phyloP scores from a whole-genome alignment of 768 basidiomycete species.

The Polyporus arcularius region DNA sequence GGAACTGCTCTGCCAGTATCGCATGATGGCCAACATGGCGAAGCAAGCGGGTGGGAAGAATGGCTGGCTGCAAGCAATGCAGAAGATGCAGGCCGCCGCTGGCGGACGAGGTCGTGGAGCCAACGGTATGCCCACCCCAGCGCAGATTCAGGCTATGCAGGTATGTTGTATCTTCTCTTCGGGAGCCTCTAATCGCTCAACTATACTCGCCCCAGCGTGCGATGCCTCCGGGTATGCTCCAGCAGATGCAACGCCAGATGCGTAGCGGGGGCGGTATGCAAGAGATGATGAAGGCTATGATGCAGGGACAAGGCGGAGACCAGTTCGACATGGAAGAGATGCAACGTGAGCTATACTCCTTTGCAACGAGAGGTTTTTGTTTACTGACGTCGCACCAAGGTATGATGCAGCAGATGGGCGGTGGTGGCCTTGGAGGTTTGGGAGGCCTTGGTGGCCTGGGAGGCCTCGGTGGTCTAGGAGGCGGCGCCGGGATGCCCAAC shows the following conservation, averaged over 20 bases:
- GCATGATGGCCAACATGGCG: constrained; percentile 99
- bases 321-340: constrained; percentile 93
- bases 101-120: constrained; percentile 86
- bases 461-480: constrained; percentile 58
- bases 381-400: constrained; percentile 42
- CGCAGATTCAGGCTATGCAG: constrained; percentile 94
- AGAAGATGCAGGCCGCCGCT: constrained; percentile 88
- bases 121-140: constrained; percentile 88
- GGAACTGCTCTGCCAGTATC: constrained; percentile 92
- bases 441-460: constrained; percentile 64
- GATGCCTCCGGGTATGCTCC: constrained; percentile 94
- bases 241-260: constrained; percentile 87
- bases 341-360: constrained; percentile 62
- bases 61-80: constrained; percentile 88
- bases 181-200: neutral
- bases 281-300: constrained; percentile 98
- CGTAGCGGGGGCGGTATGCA: constrained; percentile 87
- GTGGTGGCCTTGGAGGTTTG: constrained; percentile 44
- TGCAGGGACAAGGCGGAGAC: constrained; percentile 91
- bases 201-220: constrained; percentile 55
- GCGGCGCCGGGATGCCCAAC: constrained; percentile 64
- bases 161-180: constrained; percentile 42
- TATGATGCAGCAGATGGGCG: constrained; percentile 91
- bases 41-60: constrained; percentile 98
- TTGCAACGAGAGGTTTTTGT: neutral